Percentiles rank a stretch among this genome's conserved stretches.
These are phyloP conservation scores for Rhipidocladum racemiflorum DNA, from an alignment of 176 grass and related monocot genomes.

Conservation along the genomic window DNA sequence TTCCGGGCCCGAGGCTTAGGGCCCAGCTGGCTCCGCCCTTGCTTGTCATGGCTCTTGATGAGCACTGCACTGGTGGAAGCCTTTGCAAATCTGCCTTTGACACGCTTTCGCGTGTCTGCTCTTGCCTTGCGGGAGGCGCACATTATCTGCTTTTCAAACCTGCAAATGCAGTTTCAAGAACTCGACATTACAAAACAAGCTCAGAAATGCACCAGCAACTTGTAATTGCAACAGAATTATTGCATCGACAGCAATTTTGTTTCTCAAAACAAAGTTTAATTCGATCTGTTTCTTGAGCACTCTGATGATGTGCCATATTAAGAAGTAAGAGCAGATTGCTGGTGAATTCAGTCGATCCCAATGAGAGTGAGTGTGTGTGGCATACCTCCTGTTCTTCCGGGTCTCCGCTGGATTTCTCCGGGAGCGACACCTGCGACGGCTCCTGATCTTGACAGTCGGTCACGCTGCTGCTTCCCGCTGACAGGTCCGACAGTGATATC, in stretches of 20 bases:
- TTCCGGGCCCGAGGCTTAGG: too few relatives aligned
- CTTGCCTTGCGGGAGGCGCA: slow-evolving; percentile 39
- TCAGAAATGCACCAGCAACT: neutral
- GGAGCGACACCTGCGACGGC: too few relatives aligned
- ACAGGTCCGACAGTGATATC: neutral
- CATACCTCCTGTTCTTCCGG: slow-evolving; percentile 28
- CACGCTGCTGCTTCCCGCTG: neutral
- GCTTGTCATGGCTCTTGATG: neutral
- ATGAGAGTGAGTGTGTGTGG: neutral
- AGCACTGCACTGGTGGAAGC: neutral
- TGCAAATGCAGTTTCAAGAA: neutral
- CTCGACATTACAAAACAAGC: too few relatives aligned
- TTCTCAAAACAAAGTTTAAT: too few relatives aligned
- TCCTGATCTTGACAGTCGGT: slow-evolving; percentile 11
- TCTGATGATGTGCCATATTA: too few relatives aligned
- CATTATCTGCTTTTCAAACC: slow-evolving; percentile 41
- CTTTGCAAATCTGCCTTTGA: slow-evolving; percentile 47
- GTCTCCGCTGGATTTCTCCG: neutral
- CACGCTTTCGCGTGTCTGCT: slow-evolving; percentile 36
- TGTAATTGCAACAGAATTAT: neutral
- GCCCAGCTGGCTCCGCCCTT: too few relatives aligned
- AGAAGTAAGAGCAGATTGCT: too few relatives aligned
- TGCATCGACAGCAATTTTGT: too few relatives aligned
- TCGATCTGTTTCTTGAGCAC: too few relatives aligned
- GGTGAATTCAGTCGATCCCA: neutral